A percentile compares a stretch with the other conserved stretches of the same genome.
Evolutionary conservation across 176 grass and related monocot genomes (phyloP).

Genomic region (Carex parvula): DNA sequence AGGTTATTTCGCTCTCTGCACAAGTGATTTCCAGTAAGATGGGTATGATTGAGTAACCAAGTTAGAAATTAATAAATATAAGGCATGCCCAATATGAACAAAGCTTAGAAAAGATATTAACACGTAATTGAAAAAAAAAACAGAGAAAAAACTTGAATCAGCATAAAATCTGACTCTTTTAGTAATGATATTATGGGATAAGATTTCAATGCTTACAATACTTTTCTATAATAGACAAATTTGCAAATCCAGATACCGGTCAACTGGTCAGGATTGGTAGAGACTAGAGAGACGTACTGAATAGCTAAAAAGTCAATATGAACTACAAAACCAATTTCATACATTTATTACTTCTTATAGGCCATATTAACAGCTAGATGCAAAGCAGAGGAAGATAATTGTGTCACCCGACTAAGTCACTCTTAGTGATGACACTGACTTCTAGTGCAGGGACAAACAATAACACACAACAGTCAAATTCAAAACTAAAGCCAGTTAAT

Average conservation of each 20-base stretch:
- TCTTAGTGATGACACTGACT: slow-evolving; percentile 18
- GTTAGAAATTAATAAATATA: slow-evolving; percentile 4
- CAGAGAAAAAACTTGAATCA: background rate
- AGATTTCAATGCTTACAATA: background rate
- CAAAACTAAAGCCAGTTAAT: too few species aligned
- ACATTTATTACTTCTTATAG: background rate
- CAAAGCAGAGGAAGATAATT: background rate
- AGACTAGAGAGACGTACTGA: background rate
- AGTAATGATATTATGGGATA: background rate
- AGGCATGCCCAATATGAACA: background rate
- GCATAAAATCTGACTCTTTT: background rate
- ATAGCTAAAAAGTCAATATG: background rate
- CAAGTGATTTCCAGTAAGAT: slow-evolving; percentile 20
- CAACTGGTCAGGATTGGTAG: background rate
- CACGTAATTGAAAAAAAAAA: background rate
- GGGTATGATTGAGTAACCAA: slow-evolving; percentile 1
- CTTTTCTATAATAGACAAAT: background rate
- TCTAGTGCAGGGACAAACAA: background rate
- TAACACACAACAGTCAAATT: background rate
- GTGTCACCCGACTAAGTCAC: background rate
- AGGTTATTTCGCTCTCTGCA: slow-evolving; percentile 58
- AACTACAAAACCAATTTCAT: background rate
- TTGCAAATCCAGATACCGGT: background rate
- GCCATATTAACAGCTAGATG: background rate
- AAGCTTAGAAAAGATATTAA: background rate